Conservation (phyloP, 148 eudicot genomes). For the Persicaria maculosa region DNA sequence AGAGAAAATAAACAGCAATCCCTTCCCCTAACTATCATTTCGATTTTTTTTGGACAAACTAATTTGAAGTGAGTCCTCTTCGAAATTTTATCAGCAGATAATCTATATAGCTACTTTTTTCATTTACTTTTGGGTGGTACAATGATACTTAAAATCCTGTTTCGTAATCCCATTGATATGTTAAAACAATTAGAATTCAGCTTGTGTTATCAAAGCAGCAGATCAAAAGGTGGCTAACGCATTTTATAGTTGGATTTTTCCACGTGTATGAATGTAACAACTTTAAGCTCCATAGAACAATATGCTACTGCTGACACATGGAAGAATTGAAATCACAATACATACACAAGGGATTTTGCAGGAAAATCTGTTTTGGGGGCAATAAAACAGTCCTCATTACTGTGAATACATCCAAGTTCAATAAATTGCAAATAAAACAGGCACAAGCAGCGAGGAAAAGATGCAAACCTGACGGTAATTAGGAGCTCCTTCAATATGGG, state of each 20-base stretch:
- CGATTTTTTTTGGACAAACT: neutral
- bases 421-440: neutral
- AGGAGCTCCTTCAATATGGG: conserved; percentile 92
- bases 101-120: neutral
- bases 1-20: neutral
- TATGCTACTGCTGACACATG: no score
- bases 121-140: neutral
- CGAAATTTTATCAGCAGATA: neutral
- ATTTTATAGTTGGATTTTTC: neutral
- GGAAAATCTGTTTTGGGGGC: neutral
- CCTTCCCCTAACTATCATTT: neutral
- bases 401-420: neutral
- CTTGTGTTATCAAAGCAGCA: neutral
- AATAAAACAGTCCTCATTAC: neutral
- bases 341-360: neutral
- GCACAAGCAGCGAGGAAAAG: neutral
- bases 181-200: neutral
- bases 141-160: neutral
- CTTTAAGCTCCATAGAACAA: neutral
- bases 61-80: neutral
- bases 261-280: neutral
- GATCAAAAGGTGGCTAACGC: neutral
- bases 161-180: neutral
- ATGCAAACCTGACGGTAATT: conserved; percentile 71
- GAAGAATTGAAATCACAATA: neutral